Conservation (phyloP, 768 basidiomycete species). For the Rhodotorula paludigena region DNA sequence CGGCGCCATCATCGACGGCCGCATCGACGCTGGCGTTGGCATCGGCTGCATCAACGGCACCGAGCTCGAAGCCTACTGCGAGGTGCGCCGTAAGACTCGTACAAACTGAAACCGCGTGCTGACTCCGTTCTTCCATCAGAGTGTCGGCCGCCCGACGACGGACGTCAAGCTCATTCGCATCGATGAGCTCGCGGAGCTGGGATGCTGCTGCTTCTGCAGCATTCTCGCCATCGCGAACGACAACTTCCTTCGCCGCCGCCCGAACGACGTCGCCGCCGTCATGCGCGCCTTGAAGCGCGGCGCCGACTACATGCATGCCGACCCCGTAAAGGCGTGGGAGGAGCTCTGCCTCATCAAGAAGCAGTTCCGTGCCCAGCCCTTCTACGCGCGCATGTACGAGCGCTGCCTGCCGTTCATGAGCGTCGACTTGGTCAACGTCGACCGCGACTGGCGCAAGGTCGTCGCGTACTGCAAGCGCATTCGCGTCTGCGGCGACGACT, state of each 20-base stretch:
- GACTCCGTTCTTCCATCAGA: background rate
- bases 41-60: constrained; percentile 40
- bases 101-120: too few relatives aligned
- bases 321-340: constrained; percentile 38
- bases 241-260: constrained; percentile 34
- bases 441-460: constrained; percentile 42
- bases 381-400: constrained; percentile 39
- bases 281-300: constrained; percentile 41
- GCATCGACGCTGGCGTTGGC: constrained; percentile 42
- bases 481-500: constrained; percentile 26
- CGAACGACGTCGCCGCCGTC: constrained; percentile 38
- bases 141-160: constrained; percentile 27
- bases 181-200: constrained; percentile 40
- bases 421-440: constrained; percentile 33
- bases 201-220: constrained; percentile 23
- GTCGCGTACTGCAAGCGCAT: constrained; percentile 39
- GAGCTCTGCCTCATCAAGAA: constrained; percentile 32
- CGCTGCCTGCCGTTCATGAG: constrained; percentile 40
- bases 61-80: constrained; percentile 37
- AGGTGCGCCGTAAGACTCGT: too few relatives aligned
- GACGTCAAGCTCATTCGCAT: constrained; percentile 42
- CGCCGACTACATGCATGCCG: constrained; percentile 30
- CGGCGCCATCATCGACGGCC: constrained; percentile 38
- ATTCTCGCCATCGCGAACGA: constrained; percentile 35
- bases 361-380: constrained; percentile 34